Percentiles rank a stretch among this genome's conserved stretches.
phyloP scores from a whole-genome alignment of 2,329 filamentous ascomycete genomes.

The Cercospora sesami region DNA sequence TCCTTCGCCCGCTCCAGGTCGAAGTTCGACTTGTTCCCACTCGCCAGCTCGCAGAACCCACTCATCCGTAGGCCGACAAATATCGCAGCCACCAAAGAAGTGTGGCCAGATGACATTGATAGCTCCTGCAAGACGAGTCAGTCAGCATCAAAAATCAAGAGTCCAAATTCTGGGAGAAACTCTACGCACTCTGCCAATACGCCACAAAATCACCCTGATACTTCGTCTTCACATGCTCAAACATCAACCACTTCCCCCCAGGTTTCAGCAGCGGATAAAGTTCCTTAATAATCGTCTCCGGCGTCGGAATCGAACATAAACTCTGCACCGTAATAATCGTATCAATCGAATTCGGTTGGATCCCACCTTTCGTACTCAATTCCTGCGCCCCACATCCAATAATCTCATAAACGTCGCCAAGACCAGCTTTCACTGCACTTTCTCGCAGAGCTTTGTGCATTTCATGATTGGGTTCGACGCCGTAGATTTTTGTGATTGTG shows the following conservation, averaged over 20 bases:
- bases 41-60: conserved; percentile 39
- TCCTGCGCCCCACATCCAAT: conserved; percentile 64
- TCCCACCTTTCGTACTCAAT: conserved; percentile 46
- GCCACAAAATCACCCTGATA: conserved; percentile 37
- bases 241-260: conserved; percentile 63
- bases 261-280: conserved; percentile 61
- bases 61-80: conserved; percentile 40
- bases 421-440: conserved; percentile 53
- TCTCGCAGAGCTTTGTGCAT: conserved; percentile 53
- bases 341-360: conserved; percentile 56
- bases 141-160: no score
- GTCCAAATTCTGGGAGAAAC: no score
- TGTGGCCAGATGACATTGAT: conserved; percentile 41
- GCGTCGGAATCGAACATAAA: conserved; percentile 64
- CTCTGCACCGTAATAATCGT: conserved; percentile 62
- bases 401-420: conserved; percentile 61
- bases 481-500: conserved; percentile 53
- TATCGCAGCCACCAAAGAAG: conserved; percentile 40
- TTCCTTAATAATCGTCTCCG: conserved; percentile 55
- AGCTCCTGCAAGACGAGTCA: conserved; percentile 21
- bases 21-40: conserved; percentile 39
- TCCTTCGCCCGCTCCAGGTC: conserved; percentile 35
- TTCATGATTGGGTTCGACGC: conserved; percentile 63
- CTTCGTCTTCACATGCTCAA: conserved; percentile 58
- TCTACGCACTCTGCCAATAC: conserved; percentile 39